These are phyloP conservation scores for Bretschneidera sinensis DNA, from an alignment of 345 rosid species.

Conservation along the genomic window DNA sequence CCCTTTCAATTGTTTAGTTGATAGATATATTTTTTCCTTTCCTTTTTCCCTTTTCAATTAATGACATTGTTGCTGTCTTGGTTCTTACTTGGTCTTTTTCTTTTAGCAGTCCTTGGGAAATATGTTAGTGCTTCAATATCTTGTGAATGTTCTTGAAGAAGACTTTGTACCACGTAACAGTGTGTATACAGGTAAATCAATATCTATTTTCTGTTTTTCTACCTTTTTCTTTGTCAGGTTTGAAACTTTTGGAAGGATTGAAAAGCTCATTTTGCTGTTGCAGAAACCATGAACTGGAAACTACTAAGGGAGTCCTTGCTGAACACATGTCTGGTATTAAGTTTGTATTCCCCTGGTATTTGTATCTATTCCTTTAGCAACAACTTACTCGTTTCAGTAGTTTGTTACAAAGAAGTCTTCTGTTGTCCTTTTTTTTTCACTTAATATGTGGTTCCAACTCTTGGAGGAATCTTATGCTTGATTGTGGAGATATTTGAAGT, in stretches of 20 bases:
- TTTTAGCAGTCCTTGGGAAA: conserved; percentile 48
- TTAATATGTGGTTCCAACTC: conserved; percentile 1
- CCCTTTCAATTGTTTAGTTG: background rate
- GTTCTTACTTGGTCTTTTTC: conserved; percentile 20
- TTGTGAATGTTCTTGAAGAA: conserved; percentile 57
- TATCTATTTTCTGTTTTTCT: conserved; percentile 7
- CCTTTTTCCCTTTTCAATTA: background rate
- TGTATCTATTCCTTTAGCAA: no score
- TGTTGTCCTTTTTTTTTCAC: background rate
- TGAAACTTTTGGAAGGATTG: background rate
- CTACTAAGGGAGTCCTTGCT: conserved; percentile 60
- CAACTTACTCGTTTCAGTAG: background rate
- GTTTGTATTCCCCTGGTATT: background rate
- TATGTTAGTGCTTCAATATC: conserved; percentile 73
- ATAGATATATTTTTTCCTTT: no score
- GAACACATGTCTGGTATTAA: conserved; percentile 68
- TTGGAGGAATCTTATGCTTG: conserved; percentile 1
- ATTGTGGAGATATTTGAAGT: background rate
- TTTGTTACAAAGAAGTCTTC: background rate
- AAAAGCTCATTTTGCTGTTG: conserved; percentile 15
- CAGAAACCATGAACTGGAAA: conserved; percentile 79
- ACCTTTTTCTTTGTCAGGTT: background rate
- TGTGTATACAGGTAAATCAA: conserved; percentile 42
- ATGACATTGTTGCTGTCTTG: background rate
- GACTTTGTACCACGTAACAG: conserved; percentile 52